Base-by-base conservation (phyloP, 2,329 filamentous ascomycete species). In the Chaetomium sp. region DNA sequence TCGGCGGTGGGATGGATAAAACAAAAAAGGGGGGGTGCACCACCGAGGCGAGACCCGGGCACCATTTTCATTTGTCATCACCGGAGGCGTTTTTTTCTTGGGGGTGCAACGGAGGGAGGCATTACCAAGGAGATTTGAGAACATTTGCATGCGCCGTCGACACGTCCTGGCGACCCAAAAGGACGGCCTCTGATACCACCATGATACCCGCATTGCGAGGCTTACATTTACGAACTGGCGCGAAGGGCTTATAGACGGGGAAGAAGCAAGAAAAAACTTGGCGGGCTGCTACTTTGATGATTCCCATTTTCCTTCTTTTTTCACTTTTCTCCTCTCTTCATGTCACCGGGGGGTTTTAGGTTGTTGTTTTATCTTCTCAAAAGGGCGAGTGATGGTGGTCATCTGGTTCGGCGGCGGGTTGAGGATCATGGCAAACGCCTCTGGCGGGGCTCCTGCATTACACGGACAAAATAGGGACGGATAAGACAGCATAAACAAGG, bases 131-230 rank as follows among this genome's bases (percentile, higher is more conserved):
- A 33, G 42, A 16, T 51, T 57, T 7, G 55, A 56, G 42, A 31
- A 25, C 33, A 53, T 58, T 45, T 62, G 42, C 65, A 65, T 65
- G 58, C 25, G 27, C 60, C 57, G 60, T 63, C 57, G 60, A 66
- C 60, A 53, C 29, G 60, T 66, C 60, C 60, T 63, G 64, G 62
- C 49, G 62, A 62, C 58, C 58, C 57, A 38, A 62, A 54, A 38
- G 57, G 21, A 53, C 53, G 65, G 59, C 58, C 45, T 25, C 51
- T 58, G 64, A 61, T 59, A 62, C 49, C 55, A 58, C 29, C 35
- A 65, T 63, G 63, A 69, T 60, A 69, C 59, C 63, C 56, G 67
- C 65, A 67, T 67, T 67, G 64, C 57, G 65, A 67, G 63, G 56
- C 51, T 57, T 53, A 33, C 56, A 60, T 58, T 53, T 61, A 61